Conservation (phyloP, 2,329 filamentous ascomycete genomes). For the Penicillium sp. region DNA sequence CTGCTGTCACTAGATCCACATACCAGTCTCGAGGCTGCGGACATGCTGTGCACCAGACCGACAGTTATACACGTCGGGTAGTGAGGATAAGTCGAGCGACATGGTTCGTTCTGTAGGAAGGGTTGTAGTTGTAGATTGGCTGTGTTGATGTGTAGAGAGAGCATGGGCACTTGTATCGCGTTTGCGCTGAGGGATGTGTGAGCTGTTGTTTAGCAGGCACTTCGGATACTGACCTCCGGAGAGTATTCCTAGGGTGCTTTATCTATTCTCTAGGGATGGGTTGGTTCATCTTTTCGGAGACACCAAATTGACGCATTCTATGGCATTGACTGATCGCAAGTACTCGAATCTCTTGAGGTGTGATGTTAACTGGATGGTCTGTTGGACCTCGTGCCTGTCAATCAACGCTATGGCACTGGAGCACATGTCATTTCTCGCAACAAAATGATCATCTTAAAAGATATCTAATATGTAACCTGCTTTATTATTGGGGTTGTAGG, state of each 20-base stretch:
- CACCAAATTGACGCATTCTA: background rate
- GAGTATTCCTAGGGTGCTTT: background rate
- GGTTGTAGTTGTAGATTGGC: background rate
- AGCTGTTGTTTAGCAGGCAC: background rate
- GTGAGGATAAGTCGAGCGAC: background rate
- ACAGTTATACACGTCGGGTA: background rate
- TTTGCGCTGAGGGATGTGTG: background rate
- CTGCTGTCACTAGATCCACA: background rate
- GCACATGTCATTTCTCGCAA: background rate
- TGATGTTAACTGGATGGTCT: background rate
- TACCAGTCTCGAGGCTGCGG: background rate
- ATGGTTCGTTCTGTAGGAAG: background rate
- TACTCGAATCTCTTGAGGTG: background rate
- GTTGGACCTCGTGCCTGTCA: too few relatives aligned
- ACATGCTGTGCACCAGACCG: too few relatives aligned
- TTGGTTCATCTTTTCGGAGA: background rate
- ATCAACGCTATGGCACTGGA: too few relatives aligned
- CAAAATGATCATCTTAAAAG: background rate
- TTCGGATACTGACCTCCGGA: background rate
- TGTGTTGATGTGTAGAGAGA: background rate
- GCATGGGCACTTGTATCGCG: background rate
- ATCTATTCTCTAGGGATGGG: background rate
- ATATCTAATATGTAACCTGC: background rate
- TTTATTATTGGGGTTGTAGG: background rate
- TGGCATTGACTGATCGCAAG: background rate